Percentiles rank a stretch among this genome's conserved stretches.
Conservation (phyloP, 108 stramenopile species). For the Thalassiosira profunda region DNA sequence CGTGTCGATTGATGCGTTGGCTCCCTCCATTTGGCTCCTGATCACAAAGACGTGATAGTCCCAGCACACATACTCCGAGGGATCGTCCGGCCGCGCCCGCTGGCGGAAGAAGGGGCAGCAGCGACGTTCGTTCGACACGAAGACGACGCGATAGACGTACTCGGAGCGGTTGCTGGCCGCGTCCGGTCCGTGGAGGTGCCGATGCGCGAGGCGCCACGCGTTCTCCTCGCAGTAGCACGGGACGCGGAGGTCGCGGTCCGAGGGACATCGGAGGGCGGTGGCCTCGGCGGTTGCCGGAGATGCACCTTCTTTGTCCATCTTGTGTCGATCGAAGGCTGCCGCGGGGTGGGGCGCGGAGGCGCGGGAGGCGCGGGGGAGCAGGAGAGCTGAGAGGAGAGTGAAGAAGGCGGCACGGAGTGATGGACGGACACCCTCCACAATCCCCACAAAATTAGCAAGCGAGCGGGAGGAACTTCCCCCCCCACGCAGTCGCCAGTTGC, state of each 20-base stretch:
- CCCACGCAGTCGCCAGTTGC: too few species aligned
- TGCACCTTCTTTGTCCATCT: too few species aligned
- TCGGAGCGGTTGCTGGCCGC: not conserved
- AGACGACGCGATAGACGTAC: slow-evolving; percentile 60
- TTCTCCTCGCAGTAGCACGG: slow-evolving; percentile 93
- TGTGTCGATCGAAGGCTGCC: too few species aligned
- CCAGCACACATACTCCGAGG: slow-evolving; percentile 64
- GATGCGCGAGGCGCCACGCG: slow-evolving; percentile 80
- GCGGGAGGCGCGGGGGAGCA: too few species aligned
- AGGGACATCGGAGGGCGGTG: slow-evolving; percentile 49
- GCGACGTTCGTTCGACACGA: slow-evolving; percentile 68
- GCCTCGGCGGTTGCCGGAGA: slow-evolving; percentile 27
- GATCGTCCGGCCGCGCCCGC: slow-evolving; percentile 35
- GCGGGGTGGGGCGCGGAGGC: too few species aligned
- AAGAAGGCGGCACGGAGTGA: too few species aligned
- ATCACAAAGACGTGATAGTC: slow-evolving; percentile 91
- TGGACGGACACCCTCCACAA: too few species aligned
- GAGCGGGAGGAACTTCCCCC: too few species aligned
- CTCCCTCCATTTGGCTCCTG: not conserved
- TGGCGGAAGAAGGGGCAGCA: slow-evolving; percentile 84
- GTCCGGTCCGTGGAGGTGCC: slow-evolving; percentile 51
- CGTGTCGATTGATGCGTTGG: not conserved
- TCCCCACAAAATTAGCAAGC: too few species aligned
- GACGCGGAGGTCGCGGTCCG: slow-evolving; percentile 70
- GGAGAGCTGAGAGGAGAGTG: too few species aligned